These are phyloP conservation scores for Hyphopichia buzzinii DNA, from an alignment of 1,139 yeast genomes.

Conservation along the genomic window DNA sequence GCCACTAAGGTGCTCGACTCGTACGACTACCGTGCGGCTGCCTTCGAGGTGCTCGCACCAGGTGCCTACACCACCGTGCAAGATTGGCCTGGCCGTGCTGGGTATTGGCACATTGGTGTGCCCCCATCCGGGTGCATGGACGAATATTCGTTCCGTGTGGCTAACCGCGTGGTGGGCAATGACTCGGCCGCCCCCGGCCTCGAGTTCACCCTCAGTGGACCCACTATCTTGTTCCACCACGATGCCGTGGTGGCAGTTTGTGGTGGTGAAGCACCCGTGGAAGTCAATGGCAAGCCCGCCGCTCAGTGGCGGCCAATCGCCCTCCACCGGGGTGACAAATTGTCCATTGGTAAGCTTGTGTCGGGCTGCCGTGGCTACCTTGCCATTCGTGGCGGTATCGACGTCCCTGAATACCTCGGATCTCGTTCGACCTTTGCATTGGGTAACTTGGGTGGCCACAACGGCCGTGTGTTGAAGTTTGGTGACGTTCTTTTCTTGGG, in stretches of 20 bases:
- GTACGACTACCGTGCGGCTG: constrained; percentile 76
- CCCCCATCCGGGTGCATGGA: constrained; percentile 99
- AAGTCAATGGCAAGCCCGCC: constrained; percentile 58
- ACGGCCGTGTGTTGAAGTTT: constrained; percentile 84
- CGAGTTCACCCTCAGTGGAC: constrained; percentile 87
- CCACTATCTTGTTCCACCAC: constrained; percentile 78
- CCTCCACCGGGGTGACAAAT: constrained; percentile 70
- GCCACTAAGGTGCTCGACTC: constrained; percentile 85
- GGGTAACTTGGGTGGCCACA: constrained; percentile 92
- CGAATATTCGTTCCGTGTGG: constrained; percentile 81
- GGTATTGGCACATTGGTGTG: constrained; percentile 89
- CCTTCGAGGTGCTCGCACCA: constrained; percentile 79
- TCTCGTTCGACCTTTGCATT: constrained; percentile 96
- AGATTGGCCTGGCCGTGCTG: constrained; percentile 91
- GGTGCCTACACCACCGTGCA: constrained; percentile 96
- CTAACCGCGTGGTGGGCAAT: constrained; percentile 89
- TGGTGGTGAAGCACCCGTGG: constrained; percentile 75
- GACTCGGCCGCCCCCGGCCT: constrained; percentile 78
- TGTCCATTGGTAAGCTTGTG: constrained; percentile 75
- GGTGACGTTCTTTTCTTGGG: constrained; percentile 91
- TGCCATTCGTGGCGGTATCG: constrained; percentile 90
- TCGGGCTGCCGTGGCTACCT: constrained; percentile 87
- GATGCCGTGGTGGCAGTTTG: constrained; percentile 76
- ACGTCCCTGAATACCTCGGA: constrained; percentile 90
- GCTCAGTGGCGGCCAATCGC: constrained; percentile 65